Percentiles rank a stretch among this genome's conserved stretches.
phyloP scores from a whole-genome alignment of 83 land plant genomes.

The Picea mariana region DNA sequence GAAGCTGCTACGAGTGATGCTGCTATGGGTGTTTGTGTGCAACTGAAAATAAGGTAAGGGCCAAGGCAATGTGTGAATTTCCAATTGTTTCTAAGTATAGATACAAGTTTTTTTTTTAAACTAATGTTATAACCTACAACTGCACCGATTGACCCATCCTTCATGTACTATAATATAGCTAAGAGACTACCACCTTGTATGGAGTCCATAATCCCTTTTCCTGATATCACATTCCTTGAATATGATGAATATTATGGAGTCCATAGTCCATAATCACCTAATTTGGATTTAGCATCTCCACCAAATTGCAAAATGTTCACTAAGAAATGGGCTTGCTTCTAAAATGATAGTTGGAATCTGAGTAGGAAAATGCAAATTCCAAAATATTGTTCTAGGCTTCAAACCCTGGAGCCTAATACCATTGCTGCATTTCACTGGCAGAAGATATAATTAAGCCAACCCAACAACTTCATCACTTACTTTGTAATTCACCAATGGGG shows the following conservation, averaged over 20 bases:
- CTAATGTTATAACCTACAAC: slow-evolving; percentile 12
- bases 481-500: too few species aligned
- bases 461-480: too few species aligned
- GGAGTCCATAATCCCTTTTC: background rate
- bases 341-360: background rate
- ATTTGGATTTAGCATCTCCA: slow-evolving; percentile 11
- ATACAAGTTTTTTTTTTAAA: too few species aligned
- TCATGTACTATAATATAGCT: background rate
- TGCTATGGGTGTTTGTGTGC: too few species aligned
- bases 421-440: too few species aligned
- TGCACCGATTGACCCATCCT: background rate
- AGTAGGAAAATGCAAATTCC: background rate
- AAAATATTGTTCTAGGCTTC: background rate
- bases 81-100: too few species aligned
- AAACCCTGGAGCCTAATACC: background rate
- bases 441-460: too few species aligned
- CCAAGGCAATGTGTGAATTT: too few species aligned
- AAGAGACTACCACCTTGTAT: background rate
- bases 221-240: background rate
- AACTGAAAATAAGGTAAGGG: too few species aligned
- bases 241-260: too few species aligned
- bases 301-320: slow-evolving; percentile 11
- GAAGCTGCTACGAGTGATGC: too few species aligned
- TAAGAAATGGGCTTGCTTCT: background rate
- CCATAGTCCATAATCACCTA: too few species aligned